Base-by-base conservation (phyloP, 2,329 filamentous ascomycete genomes). In the Ceratocystis destructans region DNA sequence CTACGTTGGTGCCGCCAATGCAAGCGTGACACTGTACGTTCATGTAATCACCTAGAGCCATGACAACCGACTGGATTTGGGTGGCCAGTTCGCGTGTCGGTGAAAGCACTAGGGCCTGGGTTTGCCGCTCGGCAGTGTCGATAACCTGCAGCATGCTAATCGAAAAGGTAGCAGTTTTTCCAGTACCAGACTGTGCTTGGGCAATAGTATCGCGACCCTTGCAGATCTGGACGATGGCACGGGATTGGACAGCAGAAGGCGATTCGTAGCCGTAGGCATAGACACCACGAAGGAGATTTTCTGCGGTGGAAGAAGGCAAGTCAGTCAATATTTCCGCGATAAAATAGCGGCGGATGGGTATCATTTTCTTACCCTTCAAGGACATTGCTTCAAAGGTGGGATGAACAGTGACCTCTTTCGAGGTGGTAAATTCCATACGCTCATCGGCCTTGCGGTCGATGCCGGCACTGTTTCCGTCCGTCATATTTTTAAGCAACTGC, bases 11-110 rank as follows among this genome's bases (percentile, higher is more conserved):
- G 68, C 94, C 94, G 71, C 94, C 94, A 73, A 99, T 97, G 77
- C 94, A 99, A 68, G 94, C 93, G 73, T 99, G 94, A 79, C 94
- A 99, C 78, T 99, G 92, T 2, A 99, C 90, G 74, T 96, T 96
- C 94, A 99, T 97, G 81, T 96, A 99, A 77, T 99, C 94, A 70
- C 94, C 94, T n/a, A 99, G 84, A n/a, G 94, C 94, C 86, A 97
- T 96, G 71, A 99, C 89, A 68, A 99, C 94, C 45, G 90, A 96
- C 78, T 99, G 94, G 70, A 99, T 99, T 78, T 99, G 94, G 33
- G 93, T 96, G 59, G 94, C 94, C 70, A 99, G 81, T 82, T 99
- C 94, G 74, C 94, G 90, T 22, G 93, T 97, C 1, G 94, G 94
- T 3, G 94, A 96, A 7, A 99, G 85, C 8, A 99, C 92, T 57